Evolutionary conservation across 139 green algal genomes (phyloP).

Genomic region (Axilococcus clingmanii): DNA sequence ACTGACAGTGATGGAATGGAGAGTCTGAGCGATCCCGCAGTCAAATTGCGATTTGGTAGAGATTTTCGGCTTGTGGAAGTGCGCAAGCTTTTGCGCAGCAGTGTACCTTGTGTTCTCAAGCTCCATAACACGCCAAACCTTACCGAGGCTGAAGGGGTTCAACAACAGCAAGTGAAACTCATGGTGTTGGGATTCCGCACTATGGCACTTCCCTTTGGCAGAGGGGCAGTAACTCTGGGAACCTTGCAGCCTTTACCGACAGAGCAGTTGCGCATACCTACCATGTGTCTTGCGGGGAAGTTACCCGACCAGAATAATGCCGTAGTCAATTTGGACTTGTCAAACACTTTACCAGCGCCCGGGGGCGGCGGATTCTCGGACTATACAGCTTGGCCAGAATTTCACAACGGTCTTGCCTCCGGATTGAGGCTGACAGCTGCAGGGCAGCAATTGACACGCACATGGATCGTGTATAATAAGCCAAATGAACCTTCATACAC

Average conservation of each 20-base stretch:
- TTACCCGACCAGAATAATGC: slow-evolving; percentile 52
- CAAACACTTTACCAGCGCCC: slow-evolving; percentile 27
- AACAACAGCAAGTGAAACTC: background rate
- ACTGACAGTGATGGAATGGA: no score
- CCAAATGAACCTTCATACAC: slow-evolving; percentile 59
- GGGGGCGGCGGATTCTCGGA: slow-evolving; percentile 51
- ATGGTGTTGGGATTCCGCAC: background rate
- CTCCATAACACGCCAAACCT: background rate
- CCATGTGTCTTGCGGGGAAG: slow-evolving; percentile 62
- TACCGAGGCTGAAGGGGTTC: background rate
- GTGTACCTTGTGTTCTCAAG: background rate
- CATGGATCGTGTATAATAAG: slow-evolving; percentile 75
- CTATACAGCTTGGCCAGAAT: slow-evolving; percentile 87
- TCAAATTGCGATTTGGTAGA: slow-evolving; percentile 1
- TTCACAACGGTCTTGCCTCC: slow-evolving; percentile 89
- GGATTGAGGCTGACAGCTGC: slow-evolving; percentile 54
- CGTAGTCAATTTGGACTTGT: slow-evolving; percentile 67
- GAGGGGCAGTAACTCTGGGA: slow-evolving; percentile 22
- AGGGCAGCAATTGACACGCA: slow-evolving; percentile 44
- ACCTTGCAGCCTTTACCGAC: slow-evolving; percentile 51
- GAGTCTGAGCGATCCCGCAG: no score
- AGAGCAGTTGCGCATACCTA: slow-evolving; percentile 61
- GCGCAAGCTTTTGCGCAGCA: background rate
- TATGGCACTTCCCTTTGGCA: slow-evolving; percentile 7
- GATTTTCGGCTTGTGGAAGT: slow-evolving; percentile 1